phyloP scores from a whole-genome alignment of 1,284 basidiomycete species.

The Heterobasidion parviporum region DNA sequence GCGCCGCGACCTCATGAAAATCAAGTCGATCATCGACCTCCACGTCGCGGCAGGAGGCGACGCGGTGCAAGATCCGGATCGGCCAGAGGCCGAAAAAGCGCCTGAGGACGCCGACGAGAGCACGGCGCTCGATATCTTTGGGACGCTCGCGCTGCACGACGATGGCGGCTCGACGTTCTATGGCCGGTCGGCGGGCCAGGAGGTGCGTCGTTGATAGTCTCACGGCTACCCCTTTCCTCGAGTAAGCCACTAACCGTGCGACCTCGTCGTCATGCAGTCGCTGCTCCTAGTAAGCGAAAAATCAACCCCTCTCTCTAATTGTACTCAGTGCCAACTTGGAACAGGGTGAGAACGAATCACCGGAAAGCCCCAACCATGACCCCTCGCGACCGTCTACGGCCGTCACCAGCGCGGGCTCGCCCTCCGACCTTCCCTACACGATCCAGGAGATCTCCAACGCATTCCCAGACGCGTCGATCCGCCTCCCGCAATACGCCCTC shows the following conservation, averaged over 20 bases:
- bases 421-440: slow-evolving; percentile 8
- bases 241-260: not conserved
- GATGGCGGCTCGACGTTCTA: slow-evolving; percentile 60
- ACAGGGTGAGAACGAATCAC: slow-evolving; percentile 6
- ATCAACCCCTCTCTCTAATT: not conserved
- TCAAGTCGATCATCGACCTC: slow-evolving; percentile 61
- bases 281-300: slow-evolving; percentile 22
- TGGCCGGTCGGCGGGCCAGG: slow-evolving; percentile 55
- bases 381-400: not conserved
- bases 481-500: slow-evolving; percentile 23
- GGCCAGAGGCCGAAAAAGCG: not conserved
- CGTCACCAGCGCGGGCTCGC: not conserved
- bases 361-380: not conserved
- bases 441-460: slow-evolving; percentile 38
- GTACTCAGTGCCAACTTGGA: not conserved
- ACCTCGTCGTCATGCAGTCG: slow-evolving; percentile 14
- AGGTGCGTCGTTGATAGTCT: slow-evolving; percentile 30
- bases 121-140: slow-evolving; percentile 47
- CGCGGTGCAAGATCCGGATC: not conserved
- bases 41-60: slow-evolving; percentile 40
- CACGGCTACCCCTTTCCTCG: not conserved
- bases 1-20: slow-evolving; percentile 51
- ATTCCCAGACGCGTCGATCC: slow-evolving; percentile 41
- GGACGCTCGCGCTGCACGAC: slow-evolving; percentile 53
- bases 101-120: slow-evolving; percentile 8